Evolutionary conservation across 371 early-diverging fungal species (phyloP), one percentile per base, ranked within the genome.

Genomic region (Phascolomyces articulosus): DNA sequence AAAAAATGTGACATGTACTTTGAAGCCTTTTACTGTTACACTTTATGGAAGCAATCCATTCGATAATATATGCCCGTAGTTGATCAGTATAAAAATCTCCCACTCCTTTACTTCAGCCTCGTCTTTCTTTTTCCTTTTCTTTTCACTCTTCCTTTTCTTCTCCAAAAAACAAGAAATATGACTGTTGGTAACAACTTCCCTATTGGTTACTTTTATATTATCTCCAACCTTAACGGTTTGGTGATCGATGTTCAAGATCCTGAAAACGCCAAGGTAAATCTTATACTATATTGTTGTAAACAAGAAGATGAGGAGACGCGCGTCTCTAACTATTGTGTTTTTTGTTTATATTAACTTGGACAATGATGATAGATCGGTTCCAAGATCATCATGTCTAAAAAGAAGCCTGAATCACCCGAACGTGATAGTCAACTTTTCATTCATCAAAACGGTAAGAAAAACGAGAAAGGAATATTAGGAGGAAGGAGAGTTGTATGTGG

Each of bases 131-230:
- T 55, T 55, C 31, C 51, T 67, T 41, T 24, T 38, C 49, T 51
- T 54, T 57, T 47, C 44, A 55, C 51, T 58, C 18, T 47, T 28
- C 27, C 34, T 40, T 9, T 40, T 24, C 27, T 31, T 34, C 11
- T 34, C 11, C 11, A 9, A 34, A 6, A 34, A 34, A 6, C 6
- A 34, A 34, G 11, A 54, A 70, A 55, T 49, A 78, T 78, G 78
- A 78, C 78, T 41, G 58, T 72, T 28, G 53, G 44, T 26, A 57
- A 60, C 31, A 18, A 64, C 28, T 72, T 72, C 24, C 73, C 73
- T 41, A 62, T 69, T 23, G 78, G 79, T 59, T 58, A 65, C 68
- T 69, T 63, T 60, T 69, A 62, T 27, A 66, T 64, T 27, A 58
- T 66, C 38, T 68, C 66, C 65, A 66, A 65, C 24, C 58, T 74